These are phyloP conservation scores for Megacollybia platyphylla DNA, from an alignment of 1,284 basidiomycete species.

Conservation along the genomic window DNA sequence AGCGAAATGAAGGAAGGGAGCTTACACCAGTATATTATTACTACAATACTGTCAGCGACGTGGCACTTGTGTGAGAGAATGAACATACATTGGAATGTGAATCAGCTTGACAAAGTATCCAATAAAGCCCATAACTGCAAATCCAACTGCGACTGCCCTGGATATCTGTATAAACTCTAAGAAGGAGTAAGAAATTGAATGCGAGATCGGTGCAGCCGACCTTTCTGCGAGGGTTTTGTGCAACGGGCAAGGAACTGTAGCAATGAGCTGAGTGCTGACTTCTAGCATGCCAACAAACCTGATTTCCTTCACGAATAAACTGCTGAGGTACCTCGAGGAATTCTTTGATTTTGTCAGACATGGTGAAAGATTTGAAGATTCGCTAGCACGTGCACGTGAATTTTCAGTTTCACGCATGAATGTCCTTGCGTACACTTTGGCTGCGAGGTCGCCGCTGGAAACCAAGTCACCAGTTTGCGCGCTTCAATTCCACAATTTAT, in stretches of 20 bases:
- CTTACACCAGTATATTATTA: conserved; percentile 93
- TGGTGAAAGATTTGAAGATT: conserved; percentile 19
- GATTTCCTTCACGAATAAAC: conserved; percentile 88
- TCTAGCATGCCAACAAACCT: conserved; percentile 39
- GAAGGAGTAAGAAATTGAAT: conserved; percentile 5
- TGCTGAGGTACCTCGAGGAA: conserved; percentile 86
- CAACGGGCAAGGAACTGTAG: conserved; percentile 88
- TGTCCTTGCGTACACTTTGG: conserved; percentile 31
- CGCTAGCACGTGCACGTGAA: background rate
- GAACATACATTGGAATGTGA: conserved; percentile 86
- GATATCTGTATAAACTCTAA: conserved; percentile 91
- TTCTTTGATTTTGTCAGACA: conserved; percentile 88
- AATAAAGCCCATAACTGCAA: conserved; percentile 97
- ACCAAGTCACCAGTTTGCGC: background rate
- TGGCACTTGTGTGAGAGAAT: conserved; percentile 3
- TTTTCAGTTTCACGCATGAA: conserved; percentile 29
- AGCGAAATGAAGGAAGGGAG: conserved; percentile 13
- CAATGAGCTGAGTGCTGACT: background rate
- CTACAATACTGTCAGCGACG: conserved; percentile 22
- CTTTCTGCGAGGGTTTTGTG: conserved; percentile 94
- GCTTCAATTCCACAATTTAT: background rate
- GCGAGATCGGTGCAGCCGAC: conserved; percentile 25
- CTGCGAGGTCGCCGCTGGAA: conserved; percentile 11
- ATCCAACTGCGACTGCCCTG: conserved; percentile 88
- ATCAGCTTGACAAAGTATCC: conserved; percentile 94